Evolutionary conservation across 768 basidiomycete species (phyloP).

Genomic region (Leucocoprinus sp.): DNA sequence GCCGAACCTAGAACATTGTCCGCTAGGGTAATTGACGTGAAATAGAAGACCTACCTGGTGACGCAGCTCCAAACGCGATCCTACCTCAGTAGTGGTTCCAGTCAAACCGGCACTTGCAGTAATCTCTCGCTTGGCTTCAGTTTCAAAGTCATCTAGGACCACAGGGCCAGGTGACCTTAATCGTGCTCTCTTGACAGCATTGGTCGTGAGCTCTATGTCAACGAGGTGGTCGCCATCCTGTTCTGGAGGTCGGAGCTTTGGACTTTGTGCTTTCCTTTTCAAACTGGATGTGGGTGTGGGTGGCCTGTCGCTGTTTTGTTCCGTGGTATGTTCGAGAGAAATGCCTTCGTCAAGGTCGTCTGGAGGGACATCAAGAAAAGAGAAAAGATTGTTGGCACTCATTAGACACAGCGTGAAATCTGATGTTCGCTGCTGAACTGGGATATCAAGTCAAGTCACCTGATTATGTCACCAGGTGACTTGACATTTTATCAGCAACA

Average conservation of each 20-base stretch:
- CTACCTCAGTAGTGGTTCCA: slow-evolving; percentile 52
- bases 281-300: slow-evolving; percentile 17
- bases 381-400: slow-evolving; percentile 52
- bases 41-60: no score
- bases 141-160: slow-evolving; percentile 90
- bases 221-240: slow-evolving; percentile 19
- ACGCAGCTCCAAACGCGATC: slow-evolving; percentile 64
- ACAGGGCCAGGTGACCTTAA: slow-evolving; percentile 59
- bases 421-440: no score
- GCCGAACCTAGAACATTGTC: slow-evolving; percentile 73
- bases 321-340: slow-evolving; percentile 12
- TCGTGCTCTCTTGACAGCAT: slow-evolving; percentile 51
- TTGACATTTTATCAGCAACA: no score
- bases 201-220: slow-evolving; percentile 25
- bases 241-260: slow-evolving; percentile 10
- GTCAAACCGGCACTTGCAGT: slow-evolving; percentile 82
- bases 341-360: slow-evolving; percentile 26
- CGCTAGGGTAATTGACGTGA: no score
- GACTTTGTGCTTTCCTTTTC: slow-evolving; percentile 37
- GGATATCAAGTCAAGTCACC: no score
- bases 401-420: no score
- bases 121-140: slow-evolving; percentile 85
- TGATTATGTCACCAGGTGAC: no score
- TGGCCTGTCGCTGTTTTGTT: slow-evolving; percentile 19
- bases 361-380: slow-evolving; percentile 41